Evolutionary conservation across 1,284 basidiomycete genomes (phyloP), one percentile per base, ranked within the genome.

Genomic region (Schizophyllum amplum): DNA sequence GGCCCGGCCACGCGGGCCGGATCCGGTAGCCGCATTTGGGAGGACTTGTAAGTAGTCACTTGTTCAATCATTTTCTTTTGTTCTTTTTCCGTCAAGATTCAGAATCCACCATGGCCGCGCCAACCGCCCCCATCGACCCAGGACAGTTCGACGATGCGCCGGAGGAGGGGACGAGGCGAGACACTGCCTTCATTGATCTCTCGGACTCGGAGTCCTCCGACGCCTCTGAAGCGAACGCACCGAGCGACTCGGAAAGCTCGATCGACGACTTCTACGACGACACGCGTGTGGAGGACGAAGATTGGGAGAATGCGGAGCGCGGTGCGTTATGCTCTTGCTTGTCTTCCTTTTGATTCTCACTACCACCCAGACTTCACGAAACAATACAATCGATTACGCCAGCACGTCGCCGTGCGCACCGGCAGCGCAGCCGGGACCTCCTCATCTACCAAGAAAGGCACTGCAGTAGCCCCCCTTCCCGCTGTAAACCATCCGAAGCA

Each of bases 361-460:
- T 33, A 60, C 58, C 24, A 57, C 55, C 15, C 65, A 96, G 94
- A 98, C 73, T 95, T 98, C 64, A 97, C 94, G 26, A 98, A 98
- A 71, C 92, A 96, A 66, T 98, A 92, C 74, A 98, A 97, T 71
- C 87, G 94, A 33, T 77, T 96, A 33, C 78, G 87, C 55, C 94
- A 96, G 68, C 90, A 94, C 67, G 80, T 87, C 58, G 86, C 86
- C 24, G 81, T 92, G 5, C 82, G 83, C 33, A 82, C 82, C 17
- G 87, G 88, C 5, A 80, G 76, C 56, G 84, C 81, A 0, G 76
- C 82, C 53, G 82, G 84, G 13, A 67, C 75, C 9, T 65, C 75
- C 15, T 83, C 83, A 13, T 71, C 82, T 1, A 71, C 76, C 47
- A 75, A 82, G 57, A 69, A 72, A 4, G 69, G 73, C 22, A 63